Evolutionary conservation across 805 yeast species (phyloP).

Genomic region (Yarrowia sp.): DNA sequence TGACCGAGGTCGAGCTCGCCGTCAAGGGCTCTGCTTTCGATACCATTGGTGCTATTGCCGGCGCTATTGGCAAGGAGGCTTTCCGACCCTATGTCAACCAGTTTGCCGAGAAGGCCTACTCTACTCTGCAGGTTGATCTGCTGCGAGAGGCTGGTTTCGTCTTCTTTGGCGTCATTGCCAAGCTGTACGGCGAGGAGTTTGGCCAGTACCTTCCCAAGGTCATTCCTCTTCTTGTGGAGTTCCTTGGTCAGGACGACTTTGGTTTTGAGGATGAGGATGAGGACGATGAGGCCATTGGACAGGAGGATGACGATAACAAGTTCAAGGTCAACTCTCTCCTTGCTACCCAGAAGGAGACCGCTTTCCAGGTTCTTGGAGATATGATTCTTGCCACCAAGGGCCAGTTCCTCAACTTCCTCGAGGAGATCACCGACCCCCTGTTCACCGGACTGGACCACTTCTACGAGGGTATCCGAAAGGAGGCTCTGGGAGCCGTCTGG

Average conservation of each 20-base stretch:
- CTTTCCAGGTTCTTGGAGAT: conserved; percentile 86
- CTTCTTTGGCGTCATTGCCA: conserved; percentile 89
- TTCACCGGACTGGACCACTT: conserved; percentile 77
- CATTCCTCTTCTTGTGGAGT: conserved; percentile 78
- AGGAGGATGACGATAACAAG: conserved; percentile 54
- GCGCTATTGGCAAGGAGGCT: conserved; percentile 91
- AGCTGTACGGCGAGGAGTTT: conserved; percentile 88
- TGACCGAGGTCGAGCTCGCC: conserved; percentile 86
- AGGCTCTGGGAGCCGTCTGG: conserved; percentile 82
- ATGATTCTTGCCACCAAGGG: conserved; percentile 84
- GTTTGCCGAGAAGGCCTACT: conserved; percentile 81
- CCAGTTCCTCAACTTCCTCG: conserved; percentile 74
- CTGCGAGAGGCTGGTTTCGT: conserved; percentile 94
- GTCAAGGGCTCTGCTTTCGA: conserved; percentile 90
- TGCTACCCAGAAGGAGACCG: conserved; percentile 92
- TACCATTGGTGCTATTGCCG: conserved; percentile 89
- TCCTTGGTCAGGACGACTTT: conserved; percentile 84
- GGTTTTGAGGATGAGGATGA: conserved; percentile 36
- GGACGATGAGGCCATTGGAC: conserved; percentile 44
- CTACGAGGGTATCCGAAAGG: conserved; percentile 81
- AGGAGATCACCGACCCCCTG: conserved; percentile 58
- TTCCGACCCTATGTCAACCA: conserved; percentile 86
- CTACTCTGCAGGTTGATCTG: conserved; percentile 70
- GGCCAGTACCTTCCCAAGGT: conserved; percentile 79
- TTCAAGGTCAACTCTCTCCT: conserved; percentile 90